Percentiles rank a stretch among this genome's conserved stretches.
phyloP scores from a whole-genome alignment of 352 stramenopile species.

The Phytophthora colocasiae region DNA sequence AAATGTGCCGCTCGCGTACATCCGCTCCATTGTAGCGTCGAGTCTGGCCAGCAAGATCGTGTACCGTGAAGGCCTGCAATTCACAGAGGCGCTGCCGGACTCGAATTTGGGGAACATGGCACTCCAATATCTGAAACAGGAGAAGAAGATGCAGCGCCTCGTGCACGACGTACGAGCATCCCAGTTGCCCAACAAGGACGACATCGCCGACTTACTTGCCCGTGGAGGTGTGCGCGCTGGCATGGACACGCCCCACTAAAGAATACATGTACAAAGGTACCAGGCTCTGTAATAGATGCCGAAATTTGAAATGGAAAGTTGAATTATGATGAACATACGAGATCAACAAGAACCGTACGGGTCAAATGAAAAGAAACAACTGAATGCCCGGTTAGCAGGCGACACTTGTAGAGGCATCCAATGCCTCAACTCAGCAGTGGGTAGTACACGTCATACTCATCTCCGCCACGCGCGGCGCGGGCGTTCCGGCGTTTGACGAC shows the following conservation, averaged over 20 bases:
- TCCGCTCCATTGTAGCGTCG: constrained; percentile 96
- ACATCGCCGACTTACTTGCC: constrained; percentile 79
- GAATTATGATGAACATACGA: constrained; percentile 6
- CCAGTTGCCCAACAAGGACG: constrained; percentile 57
- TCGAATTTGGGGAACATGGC: constrained; percentile 92
- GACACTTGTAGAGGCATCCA: neutral
- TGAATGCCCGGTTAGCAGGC: neutral
- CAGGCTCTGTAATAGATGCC: neutral
- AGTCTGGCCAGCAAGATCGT: constrained; percentile 97
- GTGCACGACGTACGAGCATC: constrained; percentile 72
- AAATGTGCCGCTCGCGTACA: constrained; percentile 95
- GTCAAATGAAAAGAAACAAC: constrained; percentile 5
- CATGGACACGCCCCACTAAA: constrained; percentile 35
- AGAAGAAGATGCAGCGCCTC: constrained; percentile 93
- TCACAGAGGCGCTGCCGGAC: constrained; percentile 93
- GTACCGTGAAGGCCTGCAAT: constrained; percentile 97
- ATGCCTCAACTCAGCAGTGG: neutral
- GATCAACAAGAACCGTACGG: constrained; percentile 1
- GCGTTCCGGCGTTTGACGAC: constrained; percentile 14
- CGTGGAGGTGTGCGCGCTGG: constrained; percentile 80
- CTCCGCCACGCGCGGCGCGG: neutral
- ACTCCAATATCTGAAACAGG: constrained; percentile 95
- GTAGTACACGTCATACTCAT: constrained; percentile 2
- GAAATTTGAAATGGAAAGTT: neutral
- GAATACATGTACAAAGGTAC: constrained; percentile 17